phyloP scores from a whole-genome alignment of 352 stramenopile genomes.

The Phytophthora melonis region DNA sequence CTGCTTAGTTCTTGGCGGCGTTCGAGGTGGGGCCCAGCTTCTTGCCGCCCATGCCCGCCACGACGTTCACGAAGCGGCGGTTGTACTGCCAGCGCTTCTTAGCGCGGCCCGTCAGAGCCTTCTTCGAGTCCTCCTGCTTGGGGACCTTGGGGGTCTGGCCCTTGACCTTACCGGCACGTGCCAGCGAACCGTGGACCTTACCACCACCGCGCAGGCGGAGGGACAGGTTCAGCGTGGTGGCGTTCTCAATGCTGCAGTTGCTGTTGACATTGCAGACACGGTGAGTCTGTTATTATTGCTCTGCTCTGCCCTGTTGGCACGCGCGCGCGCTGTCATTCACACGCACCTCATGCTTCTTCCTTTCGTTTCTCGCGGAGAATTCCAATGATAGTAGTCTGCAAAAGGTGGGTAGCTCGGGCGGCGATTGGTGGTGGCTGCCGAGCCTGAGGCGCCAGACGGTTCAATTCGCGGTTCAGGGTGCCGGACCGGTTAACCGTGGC shows the following conservation, averaged over 20 bases:
- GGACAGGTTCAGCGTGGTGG: conserved; percentile 97
- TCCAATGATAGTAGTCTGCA: conserved; percentile 50
- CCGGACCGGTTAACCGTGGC: conserved; percentile 17
- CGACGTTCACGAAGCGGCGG: conserved; percentile 99
- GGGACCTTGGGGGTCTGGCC: conserved; percentile 99
- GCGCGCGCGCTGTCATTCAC: background rate
- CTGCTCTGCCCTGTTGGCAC: background rate
- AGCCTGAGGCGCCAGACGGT: conserved; percentile 6
- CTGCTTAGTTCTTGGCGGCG: conserved; percentile 92
- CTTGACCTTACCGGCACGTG: conserved; percentile 99
- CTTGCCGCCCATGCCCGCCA: conserved; percentile 97
- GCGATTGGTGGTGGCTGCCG: conserved; percentile 37
- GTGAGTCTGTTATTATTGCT: background rate
- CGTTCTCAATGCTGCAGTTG: conserved; percentile 98
- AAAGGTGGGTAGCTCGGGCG: conserved; percentile 13
- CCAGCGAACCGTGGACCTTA: conserved; percentile 99
- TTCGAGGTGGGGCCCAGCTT: conserved; percentile 98
- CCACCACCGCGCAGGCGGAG: conserved; percentile 95
- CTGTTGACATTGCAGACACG: conserved; percentile 61
- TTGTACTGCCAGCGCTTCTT: conserved; percentile 99
- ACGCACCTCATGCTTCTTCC: conserved; percentile 72
- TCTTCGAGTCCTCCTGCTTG: conserved; percentile 98
- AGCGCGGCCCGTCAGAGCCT: conserved; percentile 96
- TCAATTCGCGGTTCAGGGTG: conserved; percentile 9
- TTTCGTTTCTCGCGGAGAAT: conserved; percentile 73